Percentiles rank a stretch among this genome's conserved stretches.
Conservation (phyloP, 768 basidiomycete species). For the Lactifluus pinguis region DNA sequence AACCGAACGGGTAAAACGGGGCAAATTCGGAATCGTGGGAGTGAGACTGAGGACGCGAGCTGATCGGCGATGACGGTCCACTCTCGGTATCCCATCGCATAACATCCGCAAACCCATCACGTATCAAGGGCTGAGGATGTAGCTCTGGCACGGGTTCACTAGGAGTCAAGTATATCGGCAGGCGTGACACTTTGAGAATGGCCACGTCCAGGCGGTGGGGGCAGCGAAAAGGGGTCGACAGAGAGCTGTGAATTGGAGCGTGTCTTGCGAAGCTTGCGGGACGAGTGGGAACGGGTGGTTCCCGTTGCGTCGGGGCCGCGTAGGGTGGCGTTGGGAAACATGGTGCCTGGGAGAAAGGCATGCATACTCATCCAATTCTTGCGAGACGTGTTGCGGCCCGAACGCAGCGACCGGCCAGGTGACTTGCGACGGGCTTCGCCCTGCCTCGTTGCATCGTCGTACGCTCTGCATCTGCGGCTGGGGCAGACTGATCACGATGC, state of each 20-base stretch:
- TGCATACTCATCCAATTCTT: slow-evolving; percentile 66
- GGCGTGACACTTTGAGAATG: slow-evolving; percentile 74
- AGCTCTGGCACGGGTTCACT: slow-evolving; percentile 1
- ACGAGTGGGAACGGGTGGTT: slow-evolving; percentile 26
- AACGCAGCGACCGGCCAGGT: slow-evolving; percentile 3
- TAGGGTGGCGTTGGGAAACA: slow-evolving; percentile 35
- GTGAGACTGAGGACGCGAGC: slow-evolving; percentile 23
- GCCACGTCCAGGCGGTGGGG: slow-evolving; percentile 40
- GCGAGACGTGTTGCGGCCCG: slow-evolving; percentile 24
- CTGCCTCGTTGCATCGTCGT: slow-evolving; percentile 13
- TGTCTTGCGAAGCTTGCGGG: slow-evolving; percentile 60
- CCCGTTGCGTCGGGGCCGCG: slow-evolving; percentile 1
- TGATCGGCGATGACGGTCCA: slow-evolving; percentile 32
- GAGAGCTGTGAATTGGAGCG: slow-evolving; percentile 61
- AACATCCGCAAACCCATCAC: slow-evolving; percentile 55
- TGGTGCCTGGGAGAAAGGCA: slow-evolving; percentile 39
- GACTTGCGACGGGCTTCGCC: slow-evolving; percentile 6
- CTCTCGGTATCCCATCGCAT: slow-evolving; percentile 47
- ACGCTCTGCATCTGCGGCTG: slow-evolving; percentile 46
- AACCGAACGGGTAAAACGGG: slow-evolving; percentile 52
- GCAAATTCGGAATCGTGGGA: slow-evolving; percentile 1
- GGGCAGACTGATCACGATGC: slow-evolving; percentile 52
- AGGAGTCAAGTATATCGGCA: slow-evolving; percentile 14
- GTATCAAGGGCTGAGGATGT: slow-evolving; percentile 23
- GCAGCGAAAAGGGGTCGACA: slow-evolving; percentile 18